Evolutionary conservation across 495 filamentous ascomycete genomes (phyloP), one percentile per base, ranked within the genome.

Genomic region (Penicillium ucsense): DNA sequence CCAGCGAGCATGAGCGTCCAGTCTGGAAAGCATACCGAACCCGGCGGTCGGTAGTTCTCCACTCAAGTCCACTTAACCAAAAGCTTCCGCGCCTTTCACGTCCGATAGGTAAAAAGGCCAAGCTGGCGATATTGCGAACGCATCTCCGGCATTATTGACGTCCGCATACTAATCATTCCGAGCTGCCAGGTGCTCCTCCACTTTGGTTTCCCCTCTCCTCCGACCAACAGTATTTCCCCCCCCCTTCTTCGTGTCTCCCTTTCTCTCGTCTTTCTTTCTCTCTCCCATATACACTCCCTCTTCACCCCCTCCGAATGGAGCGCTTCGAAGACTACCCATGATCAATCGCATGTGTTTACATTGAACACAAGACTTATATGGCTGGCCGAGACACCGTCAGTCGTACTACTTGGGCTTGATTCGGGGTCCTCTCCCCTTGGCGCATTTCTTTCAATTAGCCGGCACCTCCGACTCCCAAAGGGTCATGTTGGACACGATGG

Each of bases 51-150:
- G 20, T 20, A 20, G 20, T 20, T 20, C 20, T 20, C 20, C 20
- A 20, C 20, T 20, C 2, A 20, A 20, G 1, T 20, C 20, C 20
- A 20, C 20, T 20, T 20, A 20, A 20, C 20, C 20, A 20, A 20
- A 20, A 20, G 20, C 20, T 20, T 20, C 20, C 20, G 20, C 20
- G 20, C 20, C 20, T 20, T 20, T 20, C 20, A 20, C 20, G 20
- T 20, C 20, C 20, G 20, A 20, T 20, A 20, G 20, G 20, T 20
- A 20, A 57, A 65, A 66, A 68, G 66, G 66, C 55, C 66, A 70
- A 65, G 66, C 64, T 70, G 66, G 66, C 66, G 66, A 66, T 55
- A 66, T 55, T 59, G 49, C 46, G 51, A 47, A 51, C 42, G 43
- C 20, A 20, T 20, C 20, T 47, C 9, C 47, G 46, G 52, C 53